Percentiles rank a stretch among this genome's conserved stretches.
phyloP scores from a whole-genome alignment of 2,329 filamentous ascomycete species.

The Hirsutella minnesotensis region DNA sequence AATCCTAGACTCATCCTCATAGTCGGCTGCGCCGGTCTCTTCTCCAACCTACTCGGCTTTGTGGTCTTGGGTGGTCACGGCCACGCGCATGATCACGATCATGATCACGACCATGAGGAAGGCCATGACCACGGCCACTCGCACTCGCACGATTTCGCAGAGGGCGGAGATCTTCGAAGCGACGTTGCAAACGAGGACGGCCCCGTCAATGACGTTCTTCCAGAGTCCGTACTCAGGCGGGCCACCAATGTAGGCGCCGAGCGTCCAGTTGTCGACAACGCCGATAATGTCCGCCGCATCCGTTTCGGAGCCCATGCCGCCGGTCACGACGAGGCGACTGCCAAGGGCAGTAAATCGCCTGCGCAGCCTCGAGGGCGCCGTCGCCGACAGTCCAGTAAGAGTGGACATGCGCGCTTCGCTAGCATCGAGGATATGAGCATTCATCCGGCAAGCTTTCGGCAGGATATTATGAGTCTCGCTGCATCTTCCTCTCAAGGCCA shows the following conservation, averaged over 20 bases:
- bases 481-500: constrained; percentile 29
- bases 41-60: constrained; percentile 81
- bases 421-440: constrained; percentile 67
- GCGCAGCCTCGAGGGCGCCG: constrained; percentile 26
- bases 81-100: constrained; percentile 59
- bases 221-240: constrained; percentile 47
- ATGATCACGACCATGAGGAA: constrained; percentile 37
- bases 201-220: constrained; percentile 48
- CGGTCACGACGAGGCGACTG: constrained; percentile 15
- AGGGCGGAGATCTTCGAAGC: constrained; percentile 34
- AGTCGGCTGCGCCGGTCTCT: constrained; percentile 75
- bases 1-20: constrained; percentile 81
- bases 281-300: constrained; percentile 25
- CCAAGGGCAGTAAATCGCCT: constrained; percentile 17
- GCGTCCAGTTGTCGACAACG: constrained; percentile 16
- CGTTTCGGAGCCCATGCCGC: constrained; percentile 22
- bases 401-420: constrained; percentile 46
- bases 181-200: constrained; percentile 44
- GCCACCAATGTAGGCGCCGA: constrained; percentile 16
- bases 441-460: constrained; percentile 79
- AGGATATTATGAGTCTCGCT: constrained; percentile 74
- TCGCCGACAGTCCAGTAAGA: constrained; percentile 33
- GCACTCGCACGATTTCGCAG: constrained; percentile 28
- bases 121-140: constrained; percentile 27
- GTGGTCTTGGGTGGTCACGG: constrained; percentile 89